phyloP scores from a whole-genome alignment of 2,329 filamentous ascomycete genomes.

The Coniochaeta prunicola region DNA sequence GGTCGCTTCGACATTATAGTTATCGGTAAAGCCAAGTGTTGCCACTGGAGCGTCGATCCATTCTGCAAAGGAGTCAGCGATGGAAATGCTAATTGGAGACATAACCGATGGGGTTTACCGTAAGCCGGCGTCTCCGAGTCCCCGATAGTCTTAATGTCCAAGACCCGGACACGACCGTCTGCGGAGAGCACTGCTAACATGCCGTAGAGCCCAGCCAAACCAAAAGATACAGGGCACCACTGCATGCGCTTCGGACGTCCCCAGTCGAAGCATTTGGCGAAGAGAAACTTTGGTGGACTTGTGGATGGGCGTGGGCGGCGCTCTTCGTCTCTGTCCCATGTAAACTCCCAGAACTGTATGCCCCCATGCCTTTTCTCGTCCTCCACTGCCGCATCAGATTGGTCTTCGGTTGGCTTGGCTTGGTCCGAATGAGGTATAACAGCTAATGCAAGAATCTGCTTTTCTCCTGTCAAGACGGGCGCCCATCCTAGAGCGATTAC shows the following conservation, averaged over 20 bases:
- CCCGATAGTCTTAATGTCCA: slow-evolving; percentile 29
- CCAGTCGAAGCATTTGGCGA: slow-evolving; percentile 40
- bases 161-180: slow-evolving; percentile 42
- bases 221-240: slow-evolving; percentile 42
- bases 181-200: slow-evolving; percentile 42
- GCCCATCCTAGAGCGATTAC: slow-evolving; percentile 48
- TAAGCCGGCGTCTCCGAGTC: slow-evolving; percentile 21
- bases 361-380: slow-evolving; percentile 34
- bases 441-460: slow-evolving; percentile 45
- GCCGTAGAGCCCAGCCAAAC: slow-evolving; percentile 21
- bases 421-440: slow-evolving; percentile 45
- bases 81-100: neutral
- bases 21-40: slow-evolving; percentile 34
- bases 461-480: slow-evolving; percentile 24
- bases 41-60: slow-evolving; percentile 36
- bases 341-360: slow-evolving; percentile 47
- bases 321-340: slow-evolving; percentile 18
- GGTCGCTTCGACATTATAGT: slow-evolving; percentile 41
- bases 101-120: slow-evolving; percentile 25
- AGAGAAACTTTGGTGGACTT: slow-evolving; percentile 28
- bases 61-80: slow-evolving; percentile 24
- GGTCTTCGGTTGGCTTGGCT: slow-evolving; percentile 19
- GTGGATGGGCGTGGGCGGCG: slow-evolving; percentile 26
- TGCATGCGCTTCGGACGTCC: slow-evolving; percentile 42
- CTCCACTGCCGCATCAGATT: slow-evolving; percentile 14